Base-by-base conservation (phyloP, 495 filamentous ascomycete genomes). In the Neurospora sp. region DNA sequence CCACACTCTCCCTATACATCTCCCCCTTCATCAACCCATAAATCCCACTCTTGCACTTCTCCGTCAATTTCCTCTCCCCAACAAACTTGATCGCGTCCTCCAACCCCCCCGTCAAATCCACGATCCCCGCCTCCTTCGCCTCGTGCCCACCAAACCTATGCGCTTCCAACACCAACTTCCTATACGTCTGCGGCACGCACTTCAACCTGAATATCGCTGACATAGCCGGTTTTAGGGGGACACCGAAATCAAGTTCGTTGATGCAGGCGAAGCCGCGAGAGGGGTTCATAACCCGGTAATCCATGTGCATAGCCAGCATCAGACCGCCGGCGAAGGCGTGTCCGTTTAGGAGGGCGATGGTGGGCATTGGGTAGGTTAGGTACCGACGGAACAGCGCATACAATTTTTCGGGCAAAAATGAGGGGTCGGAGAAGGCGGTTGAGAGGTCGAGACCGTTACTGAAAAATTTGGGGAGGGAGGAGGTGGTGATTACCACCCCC, bases 251-350 rank as follows among this genome's bases (percentile, higher is more conserved):
- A 4, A 94, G 81, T 80, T 94, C 93, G 78, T 94, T 94, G 62
- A 94, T 77, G 79, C 92, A 94, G 14, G 91, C 79, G 79, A 89
- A 93, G 2, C 92, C 92, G 39, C 86, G 85, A 4, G 83, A 37
- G 0, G 90, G 88, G 76, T 92, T 92, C 85, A 91, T 89, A 75
- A 93, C 81, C 4, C 92, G 88, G 80, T 94, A 95, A 80, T 95
- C 92, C 83, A 94, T 92, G 80, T 92, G 89, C 91, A 94, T 93
- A 69, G 92, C 90, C 8, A 92, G 81, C 90, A 95, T 94, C 74
- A 94, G 82, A 39, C 91, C 92, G 42, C 86, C 92, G 18, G 92
- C 92, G 79, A 94, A 95, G 70, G 89, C 89, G 79, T 95, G 92
- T n/a, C 92, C 92, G 72, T 93, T 93, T 40, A 95, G 69, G 2